These are phyloP conservation scores for Lippia alba DNA, from an alignment of 305 asterid genomes.

Conservation along the genomic window DNA sequence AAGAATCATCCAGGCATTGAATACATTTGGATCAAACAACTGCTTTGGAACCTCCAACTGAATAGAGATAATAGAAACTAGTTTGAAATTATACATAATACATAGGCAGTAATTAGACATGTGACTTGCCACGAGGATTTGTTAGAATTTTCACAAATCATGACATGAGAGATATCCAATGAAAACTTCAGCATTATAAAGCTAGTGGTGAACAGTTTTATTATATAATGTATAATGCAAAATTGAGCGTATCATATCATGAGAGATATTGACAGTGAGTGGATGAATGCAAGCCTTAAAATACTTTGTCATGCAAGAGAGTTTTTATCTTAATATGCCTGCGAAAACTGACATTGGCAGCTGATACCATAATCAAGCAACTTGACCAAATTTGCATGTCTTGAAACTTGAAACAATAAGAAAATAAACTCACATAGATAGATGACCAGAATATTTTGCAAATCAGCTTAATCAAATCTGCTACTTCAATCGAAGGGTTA, in stretches of 20 bases:
- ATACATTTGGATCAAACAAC: conserved; percentile 83
- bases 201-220: background rate
- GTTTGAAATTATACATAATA: too few species aligned
- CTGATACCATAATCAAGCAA: conserved; percentile 15
- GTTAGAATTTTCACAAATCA: background rate
- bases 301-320: conserved; percentile 10
- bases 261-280: background rate
- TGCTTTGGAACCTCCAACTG: conserved; percentile 99
- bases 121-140: background rate
- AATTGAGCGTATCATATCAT: background rate
- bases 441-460: conserved; percentile 99
- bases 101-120: too few species aligned
- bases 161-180: background rate
- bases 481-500: conserved; percentile 82
- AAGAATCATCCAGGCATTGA: conserved; percentile 96
- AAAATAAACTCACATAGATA: conserved; percentile 70
- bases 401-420: conserved; percentile 16
- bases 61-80: conserved; percentile 30
- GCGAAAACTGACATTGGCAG: conserved; percentile 21
- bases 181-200: conserved; percentile 5
- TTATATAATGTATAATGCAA: too few species aligned
- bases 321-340: conserved; percentile 6
- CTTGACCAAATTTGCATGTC: conserved; percentile 17
- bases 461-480: conserved; percentile 93
- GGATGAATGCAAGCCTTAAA: background rate